These are phyloP conservation scores for Paxillus rubicundulus DNA, from an alignment of 768 basidiomycete genomes.

Conservation along the genomic window DNA sequence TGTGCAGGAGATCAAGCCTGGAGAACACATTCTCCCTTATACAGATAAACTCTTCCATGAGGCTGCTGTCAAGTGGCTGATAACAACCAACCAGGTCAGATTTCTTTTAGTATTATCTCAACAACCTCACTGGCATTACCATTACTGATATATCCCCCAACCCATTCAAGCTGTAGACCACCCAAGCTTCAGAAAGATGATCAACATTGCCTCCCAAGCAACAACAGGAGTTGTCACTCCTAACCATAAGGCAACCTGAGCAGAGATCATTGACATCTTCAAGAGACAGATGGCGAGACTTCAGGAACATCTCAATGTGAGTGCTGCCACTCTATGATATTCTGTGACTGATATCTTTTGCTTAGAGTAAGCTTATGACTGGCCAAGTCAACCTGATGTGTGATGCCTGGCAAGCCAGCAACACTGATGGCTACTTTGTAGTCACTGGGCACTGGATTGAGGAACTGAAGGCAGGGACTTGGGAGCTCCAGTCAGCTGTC, in stretches of 20 bases:
- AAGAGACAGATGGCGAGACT: too few species aligned
- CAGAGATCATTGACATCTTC: too few species aligned
- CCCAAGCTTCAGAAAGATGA: too few species aligned
- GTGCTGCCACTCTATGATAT: too few species aligned
- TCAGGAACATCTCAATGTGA: too few species aligned
- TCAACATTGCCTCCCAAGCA: constrained; percentile 35
- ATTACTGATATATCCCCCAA: too few species aligned
- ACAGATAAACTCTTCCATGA: constrained; percentile 22
- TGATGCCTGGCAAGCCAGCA: constrained; percentile 42
- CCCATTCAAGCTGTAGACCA: background rate
- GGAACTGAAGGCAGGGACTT: constrained; percentile 23
- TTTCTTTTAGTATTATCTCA: too few species aligned
- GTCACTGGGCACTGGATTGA: too few species aligned
- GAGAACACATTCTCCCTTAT: constrained; percentile 27
- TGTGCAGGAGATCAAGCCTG: constrained; percentile 15
- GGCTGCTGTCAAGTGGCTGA: constrained; percentile 35
- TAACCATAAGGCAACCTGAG: too few species aligned
- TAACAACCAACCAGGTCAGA: constrained; percentile 39
- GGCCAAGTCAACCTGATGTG: constrained; percentile 35
- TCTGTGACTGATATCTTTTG: background rate
- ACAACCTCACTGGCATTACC: too few species aligned
- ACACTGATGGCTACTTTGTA: constrained; percentile 33
- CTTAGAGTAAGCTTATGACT: constrained; percentile 12
- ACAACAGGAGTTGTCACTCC: too few species aligned
- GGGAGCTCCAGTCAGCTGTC: constrained; percentile 31